Evolutionary conservation across 2,329 filamentous ascomycete species (phyloP).

Genomic region (Colletotrichum destructivum): DNA sequence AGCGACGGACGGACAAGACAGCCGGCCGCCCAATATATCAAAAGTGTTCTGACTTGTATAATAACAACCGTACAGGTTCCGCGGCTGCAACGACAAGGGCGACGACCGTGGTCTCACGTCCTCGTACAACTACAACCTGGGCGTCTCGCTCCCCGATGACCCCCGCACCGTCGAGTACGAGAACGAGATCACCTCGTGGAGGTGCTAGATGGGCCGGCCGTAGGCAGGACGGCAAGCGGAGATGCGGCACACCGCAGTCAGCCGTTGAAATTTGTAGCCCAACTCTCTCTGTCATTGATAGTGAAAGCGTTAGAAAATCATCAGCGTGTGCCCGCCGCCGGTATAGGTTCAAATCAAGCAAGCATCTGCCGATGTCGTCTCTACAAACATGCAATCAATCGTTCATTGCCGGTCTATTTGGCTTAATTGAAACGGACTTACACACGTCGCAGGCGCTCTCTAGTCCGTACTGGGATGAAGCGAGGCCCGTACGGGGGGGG

Average conservation of each 20-base stretch:
- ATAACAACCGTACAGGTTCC: constrained; percentile 8
- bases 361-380: neutral
- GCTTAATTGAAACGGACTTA: neutral
- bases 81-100: constrained; percentile 37
- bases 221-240: neutral
- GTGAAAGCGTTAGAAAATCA: too few species aligned
- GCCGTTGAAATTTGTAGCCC: neutral
- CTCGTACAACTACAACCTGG: constrained; percentile 36
- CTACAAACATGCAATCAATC: neutral
- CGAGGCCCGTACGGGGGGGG: neutral
- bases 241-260: too few species aligned
- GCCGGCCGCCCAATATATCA: neutral
- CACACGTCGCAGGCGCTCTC: too few species aligned
- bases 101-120: constrained; percentile 37
- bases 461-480: neutral
- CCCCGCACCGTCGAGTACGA: constrained; percentile 34
- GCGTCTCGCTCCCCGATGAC: constrained; percentile 24
- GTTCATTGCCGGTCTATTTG: neutral
- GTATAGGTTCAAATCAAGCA: too few species aligned
- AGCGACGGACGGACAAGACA: too few species aligned
- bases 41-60: neutral
- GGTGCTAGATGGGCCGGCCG: constrained; percentile 6
- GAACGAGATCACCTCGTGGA: constrained; percentile 37
- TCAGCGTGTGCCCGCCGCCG: too few species aligned
- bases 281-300: too few species aligned